phyloP scores from a whole-genome alignment of 2,329 filamentous ascomycete genomes.

The Didymella segeticola region DNA sequence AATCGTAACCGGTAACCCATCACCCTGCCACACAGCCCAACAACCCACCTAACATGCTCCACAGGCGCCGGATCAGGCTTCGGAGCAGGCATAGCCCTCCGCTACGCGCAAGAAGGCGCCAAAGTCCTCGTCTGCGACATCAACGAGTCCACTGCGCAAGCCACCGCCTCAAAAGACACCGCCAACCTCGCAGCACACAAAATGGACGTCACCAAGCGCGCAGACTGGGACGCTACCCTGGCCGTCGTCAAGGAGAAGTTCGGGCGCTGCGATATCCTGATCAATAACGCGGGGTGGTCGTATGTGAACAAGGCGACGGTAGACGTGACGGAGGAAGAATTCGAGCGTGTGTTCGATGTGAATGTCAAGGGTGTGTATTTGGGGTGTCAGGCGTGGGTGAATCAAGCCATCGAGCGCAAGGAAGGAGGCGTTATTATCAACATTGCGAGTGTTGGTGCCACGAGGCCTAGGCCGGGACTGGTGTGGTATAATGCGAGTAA shows the following conservation, averaged over 20 bases:
- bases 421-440: slow-evolving; percentile 69
- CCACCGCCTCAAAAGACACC: slow-evolving; percentile 54
- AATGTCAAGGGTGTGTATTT: slow-evolving; percentile 73
- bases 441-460: slow-evolving; percentile 69
- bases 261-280: slow-evolving; percentile 64
- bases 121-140: slow-evolving; percentile 69
- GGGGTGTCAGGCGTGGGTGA: slow-evolving; percentile 65
- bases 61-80: slow-evolving; percentile 68
- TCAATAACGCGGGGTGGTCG: slow-evolving; percentile 67
- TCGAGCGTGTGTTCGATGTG: slow-evolving; percentile 70
- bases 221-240: slow-evolving; percentile 61
- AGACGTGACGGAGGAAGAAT: slow-evolving; percentile 70
- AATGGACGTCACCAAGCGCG: slow-evolving; percentile 61
- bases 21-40: neutral
- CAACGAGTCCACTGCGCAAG: slow-evolving; percentile 59
- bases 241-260: slow-evolving; percentile 60
- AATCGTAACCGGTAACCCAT: slow-evolving; percentile 58
- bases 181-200: slow-evolving; percentile 45
- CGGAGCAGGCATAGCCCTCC: slow-evolving; percentile 66
- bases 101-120: slow-evolving; percentile 66
- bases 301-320: slow-evolving; percentile 64
- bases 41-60: slow-evolving; percentile 1
- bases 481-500: slow-evolving; percentile 77
- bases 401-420: slow-evolving; percentile 65
- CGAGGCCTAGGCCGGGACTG: slow-evolving; percentile 66